Conservation (phyloP, 2,329 filamentous ascomycete genomes). For the Penicillium sp. region DNA sequence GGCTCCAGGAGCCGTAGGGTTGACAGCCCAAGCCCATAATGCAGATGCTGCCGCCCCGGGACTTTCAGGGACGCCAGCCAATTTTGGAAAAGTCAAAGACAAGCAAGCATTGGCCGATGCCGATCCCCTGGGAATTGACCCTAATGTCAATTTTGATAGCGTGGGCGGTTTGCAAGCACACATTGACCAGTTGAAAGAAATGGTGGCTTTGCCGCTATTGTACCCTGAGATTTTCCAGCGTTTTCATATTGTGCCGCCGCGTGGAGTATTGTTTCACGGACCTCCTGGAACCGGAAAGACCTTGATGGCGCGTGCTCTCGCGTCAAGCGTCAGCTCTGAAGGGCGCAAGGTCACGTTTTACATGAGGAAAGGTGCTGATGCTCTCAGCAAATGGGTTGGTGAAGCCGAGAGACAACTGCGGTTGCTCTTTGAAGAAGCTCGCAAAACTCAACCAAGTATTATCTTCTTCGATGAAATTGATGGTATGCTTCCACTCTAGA, state of each 20-base stretch:
- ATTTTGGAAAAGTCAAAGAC: constrained; percentile 90
- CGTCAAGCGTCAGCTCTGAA: constrained; percentile 82
- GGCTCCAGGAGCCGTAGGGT: constrained; percentile 50
- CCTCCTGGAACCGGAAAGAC: constrained; percentile 98
- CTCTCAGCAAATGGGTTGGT: constrained; percentile 97
- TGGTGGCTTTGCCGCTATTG: constrained; percentile 89
- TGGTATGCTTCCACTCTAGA: constrained; percentile 47
- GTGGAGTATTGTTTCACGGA: constrained; percentile 93
- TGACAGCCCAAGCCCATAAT: constrained; percentile 54
- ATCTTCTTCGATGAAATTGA: constrained; percentile 99
- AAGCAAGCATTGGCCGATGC: constrained; percentile 88
- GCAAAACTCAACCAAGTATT: constrained; percentile 94
- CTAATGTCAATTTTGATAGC: constrained; percentile 88
- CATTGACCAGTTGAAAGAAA: constrained; percentile 96
- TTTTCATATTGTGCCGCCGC: constrained; percentile 89
- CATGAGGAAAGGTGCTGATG: constrained; percentile 98
- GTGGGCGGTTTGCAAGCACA: constrained; percentile 90
- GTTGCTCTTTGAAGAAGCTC: constrained; percentile 89
- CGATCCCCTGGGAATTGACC: constrained; percentile 87
- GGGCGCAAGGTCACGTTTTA: constrained; percentile 97
- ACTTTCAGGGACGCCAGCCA: constrained; percentile 64
- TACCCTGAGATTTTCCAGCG: constrained; percentile 91
- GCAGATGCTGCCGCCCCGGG: constrained; percentile 54
- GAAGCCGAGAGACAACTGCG: constrained; percentile 95
- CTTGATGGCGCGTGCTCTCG: constrained; percentile 85